Percentiles rank a stretch among this genome's conserved stretches.
These are phyloP conservation scores for Tagetes erecta DNA, from an alignment of 129 eudicot genomes.

Conservation along the genomic window DNA sequence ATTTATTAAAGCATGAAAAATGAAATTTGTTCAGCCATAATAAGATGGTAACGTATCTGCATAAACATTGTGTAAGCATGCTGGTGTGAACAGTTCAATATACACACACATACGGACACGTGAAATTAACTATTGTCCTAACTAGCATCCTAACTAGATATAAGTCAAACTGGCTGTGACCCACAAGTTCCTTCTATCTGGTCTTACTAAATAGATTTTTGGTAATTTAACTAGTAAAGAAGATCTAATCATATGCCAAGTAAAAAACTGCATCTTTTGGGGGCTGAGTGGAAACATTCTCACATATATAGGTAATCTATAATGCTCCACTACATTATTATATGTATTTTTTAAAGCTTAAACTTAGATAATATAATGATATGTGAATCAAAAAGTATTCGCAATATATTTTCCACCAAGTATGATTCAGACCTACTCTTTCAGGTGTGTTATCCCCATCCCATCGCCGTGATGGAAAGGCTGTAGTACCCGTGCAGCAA, in stretches of 20 bases:
- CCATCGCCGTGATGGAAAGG: conserved; percentile 96
- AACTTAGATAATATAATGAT: conserved; percentile 8
- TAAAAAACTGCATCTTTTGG: background rate
- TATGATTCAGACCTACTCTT: conserved; percentile 73
- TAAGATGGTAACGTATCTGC: conserved; percentile 4
- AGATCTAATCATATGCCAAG: background rate
- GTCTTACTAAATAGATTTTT: background rate
- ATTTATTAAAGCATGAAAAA: background rate
- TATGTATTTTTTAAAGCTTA: conserved; percentile 4
- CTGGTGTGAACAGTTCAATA: background rate
- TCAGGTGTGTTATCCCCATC: conserved; percentile 98
- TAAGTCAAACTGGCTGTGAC: background rate
- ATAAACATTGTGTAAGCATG: background rate
- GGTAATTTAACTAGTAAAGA: background rate
- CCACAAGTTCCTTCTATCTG: background rate
- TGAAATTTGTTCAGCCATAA: conserved; percentile 8
- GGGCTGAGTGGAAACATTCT: conserved; percentile 4
- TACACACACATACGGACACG: conserved; percentile 3
- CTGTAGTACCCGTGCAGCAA: conserved; percentile 98
- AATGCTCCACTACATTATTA: conserved; percentile 3
- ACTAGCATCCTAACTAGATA: conserved; percentile 3
- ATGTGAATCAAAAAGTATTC: conserved; percentile 16
- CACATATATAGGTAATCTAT: conserved; percentile 6
- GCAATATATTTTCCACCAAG: background rate
- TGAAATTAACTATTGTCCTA: conserved; percentile 2